phyloP scores from a whole-genome alignment of 257 asterid species.

The Orobanche coerulescens region DNA sequence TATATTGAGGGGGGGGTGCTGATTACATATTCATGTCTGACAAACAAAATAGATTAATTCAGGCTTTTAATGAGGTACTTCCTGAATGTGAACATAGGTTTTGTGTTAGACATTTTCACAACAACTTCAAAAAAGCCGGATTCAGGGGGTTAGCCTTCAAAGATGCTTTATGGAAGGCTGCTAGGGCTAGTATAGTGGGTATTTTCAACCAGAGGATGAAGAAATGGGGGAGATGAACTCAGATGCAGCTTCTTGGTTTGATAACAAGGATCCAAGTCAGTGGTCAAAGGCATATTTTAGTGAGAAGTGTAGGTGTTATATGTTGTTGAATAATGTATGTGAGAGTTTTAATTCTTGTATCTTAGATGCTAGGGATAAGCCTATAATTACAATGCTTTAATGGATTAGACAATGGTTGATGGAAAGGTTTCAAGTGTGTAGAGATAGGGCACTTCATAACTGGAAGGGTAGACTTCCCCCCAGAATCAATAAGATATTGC shows the following conservation, averaged over 20 bases:
- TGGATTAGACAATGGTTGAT: no score
- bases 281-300: no score
- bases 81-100: background rate
- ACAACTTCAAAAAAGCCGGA: background rate
- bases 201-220: background rate
- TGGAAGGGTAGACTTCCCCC: no score
- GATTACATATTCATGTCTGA: background rate
- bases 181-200: background rate
- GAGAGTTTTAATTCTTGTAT: no score
- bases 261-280: background rate
- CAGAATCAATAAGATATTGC: no score
- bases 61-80: background rate
- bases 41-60: background rate
- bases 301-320: no score
- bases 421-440: no score
- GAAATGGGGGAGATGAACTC: background rate
- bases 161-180: background rate
- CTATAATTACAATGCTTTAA: no score
- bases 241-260: background rate
- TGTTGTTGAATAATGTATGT: no score
- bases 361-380: no score
- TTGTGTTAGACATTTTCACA: background rate
- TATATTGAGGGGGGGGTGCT: no score
- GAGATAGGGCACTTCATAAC: no score
- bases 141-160: background rate